These are phyloP conservation scores for Moesziomyces antarcticus DNA, from an alignment of 1,284 basidiomycete genomes.

Conservation along the genomic window DNA sequence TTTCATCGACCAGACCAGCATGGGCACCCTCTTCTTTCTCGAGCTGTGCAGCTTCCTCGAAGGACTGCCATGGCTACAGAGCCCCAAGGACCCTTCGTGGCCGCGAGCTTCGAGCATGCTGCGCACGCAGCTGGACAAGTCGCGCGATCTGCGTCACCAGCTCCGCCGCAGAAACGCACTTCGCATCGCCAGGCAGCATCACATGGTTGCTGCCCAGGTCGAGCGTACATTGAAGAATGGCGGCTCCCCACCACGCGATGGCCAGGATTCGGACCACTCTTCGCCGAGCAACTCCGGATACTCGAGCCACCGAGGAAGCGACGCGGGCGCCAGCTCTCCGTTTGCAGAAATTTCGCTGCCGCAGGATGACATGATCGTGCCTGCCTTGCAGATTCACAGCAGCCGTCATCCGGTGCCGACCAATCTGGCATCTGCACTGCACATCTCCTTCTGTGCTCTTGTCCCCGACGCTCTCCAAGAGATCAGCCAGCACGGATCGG, in stretches of 20 bases:
- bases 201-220: constrained; percentile 30
- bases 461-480: constrained; percentile 46
- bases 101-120: constrained; percentile 32
- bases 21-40: constrained; percentile 34
- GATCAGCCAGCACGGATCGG: constrained; percentile 38
- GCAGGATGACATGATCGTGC: constrained; percentile 46
- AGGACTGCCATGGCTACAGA: constrained; percentile 34
- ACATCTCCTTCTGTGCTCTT: constrained; percentile 45
- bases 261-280: constrained; percentile 7
- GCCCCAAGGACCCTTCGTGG: constrained; percentile 29
- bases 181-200: constrained; percentile 21
- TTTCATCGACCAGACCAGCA: constrained; percentile 26
- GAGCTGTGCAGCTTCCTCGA: constrained; percentile 43
- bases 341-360: constrained; percentile 26
- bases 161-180: constrained; percentile 35
- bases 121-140: constrained; percentile 18
- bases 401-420: constrained; percentile 46
- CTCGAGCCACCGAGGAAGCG: constrained; percentile 25
- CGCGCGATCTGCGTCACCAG: constrained; percentile 21
- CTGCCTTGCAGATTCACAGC: constrained; percentile 45
- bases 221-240: constrained; percentile 22
- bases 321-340: constrained; percentile 13
- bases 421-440: constrained; percentile 28
- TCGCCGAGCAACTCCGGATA: constrained; percentile 15
- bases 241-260: constrained; percentile 18